A percentile compares a stretch with the other conserved stretches of the same genome.
Evolutionary conservation across 306 rosid genomes (phyloP).

Genomic region (Acmispon strigosus): DNA sequence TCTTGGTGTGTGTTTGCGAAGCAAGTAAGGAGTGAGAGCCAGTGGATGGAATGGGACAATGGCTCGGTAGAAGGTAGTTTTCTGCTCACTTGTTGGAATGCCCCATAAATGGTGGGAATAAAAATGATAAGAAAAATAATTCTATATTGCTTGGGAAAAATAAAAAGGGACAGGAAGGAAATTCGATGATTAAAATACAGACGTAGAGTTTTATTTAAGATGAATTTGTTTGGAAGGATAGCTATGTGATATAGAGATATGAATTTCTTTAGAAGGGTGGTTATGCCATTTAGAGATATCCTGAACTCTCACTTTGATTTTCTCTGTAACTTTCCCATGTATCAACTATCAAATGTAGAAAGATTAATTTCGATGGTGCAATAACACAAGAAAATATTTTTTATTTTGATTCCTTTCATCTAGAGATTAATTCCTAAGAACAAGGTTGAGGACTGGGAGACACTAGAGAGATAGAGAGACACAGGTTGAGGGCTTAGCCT

Average conservation of each 20-base stretch:
- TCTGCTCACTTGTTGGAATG: not conserved
- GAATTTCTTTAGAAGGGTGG: not conserved
- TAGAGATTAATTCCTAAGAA: too few relatives aligned
- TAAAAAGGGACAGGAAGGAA: not conserved
- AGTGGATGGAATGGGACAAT: not conserved
- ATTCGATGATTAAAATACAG: not conserved
- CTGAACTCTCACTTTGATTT: not conserved
- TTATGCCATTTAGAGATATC: not conserved
- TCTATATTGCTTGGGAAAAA: not conserved
- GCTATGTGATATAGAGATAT: not conserved
- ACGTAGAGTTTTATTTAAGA: not conserved
- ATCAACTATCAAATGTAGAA: not conserved
- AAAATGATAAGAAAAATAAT: not conserved
- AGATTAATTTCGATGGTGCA: not conserved
- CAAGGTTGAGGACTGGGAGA: too few relatives aligned
- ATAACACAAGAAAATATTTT: not conserved
- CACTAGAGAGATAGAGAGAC: too few relatives aligned
- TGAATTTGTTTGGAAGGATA: not conserved
- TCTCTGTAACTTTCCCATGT: not conserved
- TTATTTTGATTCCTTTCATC: not conserved
- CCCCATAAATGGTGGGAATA: not conserved
- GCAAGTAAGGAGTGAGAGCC: not conserved
- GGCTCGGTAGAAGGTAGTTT: not conserved
- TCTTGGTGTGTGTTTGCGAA: not conserved
- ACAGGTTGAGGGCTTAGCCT: too few relatives aligned